A percentile compares a stretch with the other conserved stretches of the same genome.
Conservation (phyloP, 129 eudicot species). For the Sambucus nigra region DNA sequence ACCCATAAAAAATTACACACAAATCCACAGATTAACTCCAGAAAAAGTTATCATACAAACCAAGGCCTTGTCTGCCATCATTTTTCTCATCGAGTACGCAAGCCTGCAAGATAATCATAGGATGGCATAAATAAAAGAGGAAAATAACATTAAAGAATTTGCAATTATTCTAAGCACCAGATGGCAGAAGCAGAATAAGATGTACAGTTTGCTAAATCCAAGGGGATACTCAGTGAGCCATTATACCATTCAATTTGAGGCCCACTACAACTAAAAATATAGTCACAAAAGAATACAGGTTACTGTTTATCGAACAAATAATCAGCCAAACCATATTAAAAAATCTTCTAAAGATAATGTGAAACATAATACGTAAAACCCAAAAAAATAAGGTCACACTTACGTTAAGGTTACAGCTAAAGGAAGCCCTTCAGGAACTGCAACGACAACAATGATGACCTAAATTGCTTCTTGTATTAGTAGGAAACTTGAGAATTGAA, state of each 20-base stretch:
- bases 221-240: not conserved
- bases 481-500: slow-evolving; percentile 9
- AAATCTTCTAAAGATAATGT: no score
- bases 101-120: slow-evolving; percentile 45
- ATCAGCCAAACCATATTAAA: no score
- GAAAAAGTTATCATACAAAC: slow-evolving; percentile 26
- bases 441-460: slow-evolving; percentile 98
- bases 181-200: not conserved
- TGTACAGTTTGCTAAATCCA: not conserved
- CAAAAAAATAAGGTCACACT: slow-evolving; percentile 16
- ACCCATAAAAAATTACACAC: not conserved
- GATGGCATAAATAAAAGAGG: not conserved
- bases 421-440: slow-evolving; percentile 99
- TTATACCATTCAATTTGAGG: not conserved
- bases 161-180: not conserved
- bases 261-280: not conserved
- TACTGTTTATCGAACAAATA: not conserved
- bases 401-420: slow-evolving; percentile 95
- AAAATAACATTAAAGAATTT: not conserved
- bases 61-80: slow-evolving; percentile 99
- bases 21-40: not conserved
- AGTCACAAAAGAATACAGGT: not conserved
- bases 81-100: slow-evolving; percentile 97
- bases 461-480: slow-evolving; percentile 22
- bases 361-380: not conserved